Base-by-base conservation (phyloP, 1,284 basidiomycete genomes). In the Trametes versicolor region DNA sequence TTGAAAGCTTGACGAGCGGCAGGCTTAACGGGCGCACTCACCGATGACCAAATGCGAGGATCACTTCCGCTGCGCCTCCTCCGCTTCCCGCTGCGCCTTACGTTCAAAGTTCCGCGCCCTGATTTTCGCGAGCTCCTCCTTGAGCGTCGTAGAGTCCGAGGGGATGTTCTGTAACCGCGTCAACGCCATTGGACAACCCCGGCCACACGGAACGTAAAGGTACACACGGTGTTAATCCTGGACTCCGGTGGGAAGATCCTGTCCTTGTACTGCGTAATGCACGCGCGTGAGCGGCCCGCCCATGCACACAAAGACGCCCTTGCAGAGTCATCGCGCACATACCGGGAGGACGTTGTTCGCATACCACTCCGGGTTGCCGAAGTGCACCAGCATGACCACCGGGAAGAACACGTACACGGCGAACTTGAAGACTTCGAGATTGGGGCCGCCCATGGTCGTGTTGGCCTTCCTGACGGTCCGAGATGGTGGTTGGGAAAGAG, bases 291-390 rank as follows among this genome's bases (percentile, higher is more conserved):
- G 51, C 25, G 13, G 5, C n/a, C 23, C 32, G 8, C 12, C n/a
- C 23, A 7, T 19, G 36, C 12, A 23, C 56, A 37, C 25, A 25
- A 32, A 36, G 25, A 32, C 19, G 23, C 15, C 3, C 15, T 43
- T 43, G 41, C 15, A 43, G 4, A 23, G 25, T 13, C 10, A n/a
- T 36, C n/a, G n/a, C n/a, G 51, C 15, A 79, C 92, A 70, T 77
- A 95, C 95, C 12, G 95, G 94, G 47, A 93, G 78, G 47, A 97
- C 95, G 70, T 94, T 83, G 50, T 83, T 81, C 53, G 85, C 82
- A 74, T 96, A 97, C 95, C 95, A 98, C 43, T 92, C 87, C 5
- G 94, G 93, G 76, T 96, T 93, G 59, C 95, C 95, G 74, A 94
- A 97, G 76, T 96, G 92, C 58, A 96, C 80, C 79, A 97, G 89